Evolutionary conservation across 345 rosid genomes (phyloP), one percentile per base, ranked within the genome.

Genomic region (Pelargonium nanum): DNA sequence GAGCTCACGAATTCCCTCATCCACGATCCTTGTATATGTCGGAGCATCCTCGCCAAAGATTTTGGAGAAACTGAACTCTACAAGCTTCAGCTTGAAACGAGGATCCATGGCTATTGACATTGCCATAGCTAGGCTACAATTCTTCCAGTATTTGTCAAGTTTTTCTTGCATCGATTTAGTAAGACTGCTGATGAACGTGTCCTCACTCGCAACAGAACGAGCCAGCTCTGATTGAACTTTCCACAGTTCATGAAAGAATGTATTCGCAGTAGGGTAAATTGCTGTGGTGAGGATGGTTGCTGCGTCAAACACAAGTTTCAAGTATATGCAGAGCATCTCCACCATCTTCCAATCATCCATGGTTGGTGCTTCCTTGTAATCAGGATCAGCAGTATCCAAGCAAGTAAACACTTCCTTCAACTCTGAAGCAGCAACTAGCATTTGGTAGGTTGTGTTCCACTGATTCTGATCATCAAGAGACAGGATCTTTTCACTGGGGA

Each of bases 101-200:
- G 98, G 98, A 78, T 91, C 98, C 98, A 91, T 85, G 64, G 85
- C 87, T 5, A 88, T 92, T 4, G 95, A 95, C 63, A 81, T 60
- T 8, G 96, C 95, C 79, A 91, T 69, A 65, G 83, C 85, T 72
- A 86, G 74, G 84, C 95, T 81, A 78, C 89, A 84, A 59, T 85
- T 92, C 66, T 77, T 81, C 92, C 88, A 85, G 75, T 88, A 88
- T 64, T 74, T 76, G 63, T 72, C 78, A 22, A 86, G 74, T 75
- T 79, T 85, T 57, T 80, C 95, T 23, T 74, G 83, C 87, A 91
- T 75, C 57, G 68, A 67, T 69, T 74, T 82, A 40, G 87, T 74
- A 34, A 89, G 65, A 48, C 65, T 68, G 34, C 73, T 68, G 22
- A 76, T 61, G 53, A 74, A 81, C 20, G 93, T 80, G 74, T 88